Base-by-base conservation (phyloP, 805 yeast species). In the Myxozyma neotropica region DNA sequence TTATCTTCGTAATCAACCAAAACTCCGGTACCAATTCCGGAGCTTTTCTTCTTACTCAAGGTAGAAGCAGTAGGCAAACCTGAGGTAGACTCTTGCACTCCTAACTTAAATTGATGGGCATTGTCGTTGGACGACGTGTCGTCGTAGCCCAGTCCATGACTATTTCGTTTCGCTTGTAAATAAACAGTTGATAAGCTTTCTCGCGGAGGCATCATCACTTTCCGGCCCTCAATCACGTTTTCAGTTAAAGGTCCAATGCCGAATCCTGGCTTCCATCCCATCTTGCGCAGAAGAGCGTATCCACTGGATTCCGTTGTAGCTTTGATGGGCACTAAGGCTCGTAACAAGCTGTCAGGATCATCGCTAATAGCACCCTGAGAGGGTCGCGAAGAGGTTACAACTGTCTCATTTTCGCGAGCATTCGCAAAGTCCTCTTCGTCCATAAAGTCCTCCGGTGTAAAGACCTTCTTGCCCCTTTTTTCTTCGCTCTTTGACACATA, bases 201-300 rank as follows among this genome's bases (percentile, higher is more conserved):
- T 42, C 52, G 55, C 2, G 70, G 72, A 17, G 67, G 67, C 39
- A 64, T 24, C 39, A 53, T 53, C 27, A 65, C 56, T 38, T 43
- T 51, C 15, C 59, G 51, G 21, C 57, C 60, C 15, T 55, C 62
- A 31, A 54, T 43, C 26, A 88, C 85, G 71, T 93, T 93, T 71
- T 80, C 80, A 65, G 85, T 86, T 15, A 74, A 80, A 5, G 84
- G 81, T 49, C 96, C 97, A 43, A 90, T 78, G 7, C 95, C 96
- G 70, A 86, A 87, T 33, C 96, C 97, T 51, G 77, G 74, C 19
- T 75, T 74, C 96, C 96, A 90, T 3, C 97, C 97, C 77, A 90
- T 78, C 66, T 80, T 85, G 68, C 83, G 85, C 67, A 90, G 75
- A 67, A 90, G 73, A 59, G 75, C 76, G 72, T 91, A 81, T 24